These are phyloP conservation scores for Penicillium canescens DNA, from an alignment of 495 filamentous ascomycete genomes.

Conservation along the genomic window DNA sequence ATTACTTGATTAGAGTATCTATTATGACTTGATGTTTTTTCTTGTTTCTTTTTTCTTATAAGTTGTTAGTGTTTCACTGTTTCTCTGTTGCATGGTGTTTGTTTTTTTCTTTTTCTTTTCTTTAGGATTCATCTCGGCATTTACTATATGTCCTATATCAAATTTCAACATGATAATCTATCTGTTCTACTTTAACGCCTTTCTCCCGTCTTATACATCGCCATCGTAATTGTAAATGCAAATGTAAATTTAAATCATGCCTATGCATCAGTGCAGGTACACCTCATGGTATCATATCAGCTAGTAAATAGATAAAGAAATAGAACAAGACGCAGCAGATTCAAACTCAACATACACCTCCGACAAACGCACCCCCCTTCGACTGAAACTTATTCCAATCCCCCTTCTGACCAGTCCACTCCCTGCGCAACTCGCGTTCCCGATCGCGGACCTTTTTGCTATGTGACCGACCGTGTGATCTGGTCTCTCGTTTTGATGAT, in stretches of 20 bases:
- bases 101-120: not conserved
- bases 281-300: too few species aligned
- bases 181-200: not conserved
- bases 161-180: not conserved
- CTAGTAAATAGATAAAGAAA: not conserved
- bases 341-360: not conserved
- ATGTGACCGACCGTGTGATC: not conserved
- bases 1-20: constrained; percentile 1
- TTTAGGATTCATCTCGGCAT: not conserved
- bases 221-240: too few species aligned
- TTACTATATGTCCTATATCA: not conserved
- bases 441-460: constrained; percentile 2
- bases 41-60: not conserved
- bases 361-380: not conserved
- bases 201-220: too few species aligned
- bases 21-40: constrained; percentile 11
- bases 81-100: constrained; percentile 4
- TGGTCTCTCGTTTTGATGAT: not conserved
- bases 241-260: too few species aligned
- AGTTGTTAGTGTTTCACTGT: not conserved
- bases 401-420: constrained; percentile 2
- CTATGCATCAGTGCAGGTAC: too few species aligned
- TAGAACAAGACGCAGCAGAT: not conserved
- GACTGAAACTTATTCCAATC: not conserved
- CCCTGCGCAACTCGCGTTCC: constrained; percentile 1